A percentile compares a stretch with the other conserved stretches of the same genome.
phyloP scores from a whole-genome alignment of 345 rosid genomes.

The Rubroshorea leprosula region DNA sequence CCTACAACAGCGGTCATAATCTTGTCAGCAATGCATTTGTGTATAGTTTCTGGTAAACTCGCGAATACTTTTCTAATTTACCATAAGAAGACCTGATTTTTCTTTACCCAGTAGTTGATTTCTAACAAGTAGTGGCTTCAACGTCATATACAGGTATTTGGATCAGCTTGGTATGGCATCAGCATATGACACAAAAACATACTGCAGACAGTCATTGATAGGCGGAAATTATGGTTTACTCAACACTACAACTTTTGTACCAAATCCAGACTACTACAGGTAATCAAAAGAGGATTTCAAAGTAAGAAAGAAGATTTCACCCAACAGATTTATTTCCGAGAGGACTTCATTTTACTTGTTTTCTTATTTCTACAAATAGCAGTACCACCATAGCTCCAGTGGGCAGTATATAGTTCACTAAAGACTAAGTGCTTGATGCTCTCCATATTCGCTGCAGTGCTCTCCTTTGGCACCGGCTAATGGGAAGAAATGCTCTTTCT shows the following conservation, averaged over 20 bases:
- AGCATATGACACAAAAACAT: conserved; percentile 62
- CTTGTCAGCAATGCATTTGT: conserved; percentile 82
- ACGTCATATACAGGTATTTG: conserved; percentile 56
- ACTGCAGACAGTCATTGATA: conserved; percentile 82
- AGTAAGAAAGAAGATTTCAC: neutral
- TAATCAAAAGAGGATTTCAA: no score
- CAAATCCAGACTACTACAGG: conserved; percentile 97
- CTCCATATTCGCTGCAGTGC: conserved; percentile 50
- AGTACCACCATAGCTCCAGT: no score
- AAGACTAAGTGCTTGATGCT: conserved; percentile 4
- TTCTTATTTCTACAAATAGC: no score
- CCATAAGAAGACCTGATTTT: conserved; percentile 10
- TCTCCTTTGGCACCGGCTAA: conserved; percentile 81
- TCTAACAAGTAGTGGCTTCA: conserved; percentile 9
- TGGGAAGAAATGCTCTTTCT: conserved; percentile 69
- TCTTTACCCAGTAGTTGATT: neutral
- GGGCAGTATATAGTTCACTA: no score
- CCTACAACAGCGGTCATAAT: conserved; percentile 83
- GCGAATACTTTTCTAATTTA: conserved; percentile 2
- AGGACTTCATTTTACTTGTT: no score
- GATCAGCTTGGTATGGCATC: conserved; percentile 91
- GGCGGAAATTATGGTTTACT: conserved; percentile 92
- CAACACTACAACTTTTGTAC: conserved; percentile 63
- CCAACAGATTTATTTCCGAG: no score
- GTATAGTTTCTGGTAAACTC: conserved; percentile 76